Conservation (phyloP, 2,329 filamentous ascomycete genomes). For the Fusarium stilboides region DNA sequence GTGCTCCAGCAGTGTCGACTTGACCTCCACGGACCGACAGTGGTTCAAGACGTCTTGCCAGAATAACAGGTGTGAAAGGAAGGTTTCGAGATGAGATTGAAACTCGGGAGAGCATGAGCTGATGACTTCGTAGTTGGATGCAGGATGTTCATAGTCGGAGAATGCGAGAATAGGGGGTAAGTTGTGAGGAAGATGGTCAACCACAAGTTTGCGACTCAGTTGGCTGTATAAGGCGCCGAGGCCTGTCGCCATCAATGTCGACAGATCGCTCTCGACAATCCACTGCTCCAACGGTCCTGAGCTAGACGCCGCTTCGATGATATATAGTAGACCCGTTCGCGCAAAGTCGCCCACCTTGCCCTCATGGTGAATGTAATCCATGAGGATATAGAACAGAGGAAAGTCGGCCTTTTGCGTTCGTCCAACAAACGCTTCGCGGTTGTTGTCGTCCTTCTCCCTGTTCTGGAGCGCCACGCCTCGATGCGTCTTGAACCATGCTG, state of each 20-base stretch:
- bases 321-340: slow-evolving; percentile 91
- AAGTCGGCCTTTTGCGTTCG: slow-evolving; percentile 93
- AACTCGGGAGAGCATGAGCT: slow-evolving; percentile 82
- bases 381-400: slow-evolving; percentile 92
- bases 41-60: slow-evolving; percentile 99
- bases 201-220: slow-evolving; percentile 82
- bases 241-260: slow-evolving; percentile 96
- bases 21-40: slow-evolving; percentile 91
- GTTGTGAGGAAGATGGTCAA: slow-evolving; percentile 80
- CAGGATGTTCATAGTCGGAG: slow-evolving; percentile 87
- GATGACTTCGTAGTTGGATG: slow-evolving; percentile 79
- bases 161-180: slow-evolving; percentile 88
- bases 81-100: slow-evolving; percentile 90
- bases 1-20: slow-evolving; percentile 93
- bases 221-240: slow-evolving; percentile 82
- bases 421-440: slow-evolving; percentile 86
- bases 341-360: slow-evolving; percentile 97
- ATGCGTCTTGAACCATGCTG: slow-evolving; percentile 88
- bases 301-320: slow-evolving; percentile 92
- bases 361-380: slow-evolving; percentile 97
- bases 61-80: slow-evolving; percentile 93
- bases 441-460: slow-evolving; percentile 64
- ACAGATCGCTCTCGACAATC: slow-evolving; percentile 97
- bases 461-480: slow-evolving; percentile 45
- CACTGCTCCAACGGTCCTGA: slow-evolving; percentile 90